Conservation (phyloP, 139 green algal species). For the Coelastrella sp. region DNA sequence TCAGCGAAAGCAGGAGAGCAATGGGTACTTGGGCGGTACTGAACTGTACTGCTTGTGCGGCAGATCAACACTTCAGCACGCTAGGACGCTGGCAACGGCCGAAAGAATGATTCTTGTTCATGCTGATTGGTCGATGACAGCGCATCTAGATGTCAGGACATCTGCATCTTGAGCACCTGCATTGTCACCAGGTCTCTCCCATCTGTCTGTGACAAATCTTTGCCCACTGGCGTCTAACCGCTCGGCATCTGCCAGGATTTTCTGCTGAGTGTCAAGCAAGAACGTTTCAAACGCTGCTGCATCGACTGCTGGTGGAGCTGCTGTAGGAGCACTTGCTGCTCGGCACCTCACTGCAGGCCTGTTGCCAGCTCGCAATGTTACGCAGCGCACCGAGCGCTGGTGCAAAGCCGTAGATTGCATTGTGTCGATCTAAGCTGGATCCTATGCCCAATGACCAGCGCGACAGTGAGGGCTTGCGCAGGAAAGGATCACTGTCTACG, state of each 20-base stretch:
- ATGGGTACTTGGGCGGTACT: too few species aligned
- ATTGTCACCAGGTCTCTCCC: constrained; percentile 67
- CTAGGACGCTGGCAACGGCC: too few species aligned
- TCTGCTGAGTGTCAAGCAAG: constrained; percentile 59
- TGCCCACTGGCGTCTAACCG: constrained; percentile 71
- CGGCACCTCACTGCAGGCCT: neutral
- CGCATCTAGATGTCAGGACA: neutral
- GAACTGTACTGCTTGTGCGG: too few species aligned
- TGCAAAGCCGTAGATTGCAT: neutral
- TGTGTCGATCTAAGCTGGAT: neutral
- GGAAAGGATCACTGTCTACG: too few species aligned
- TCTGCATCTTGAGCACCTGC: constrained; percentile 47
- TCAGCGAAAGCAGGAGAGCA: neutral
- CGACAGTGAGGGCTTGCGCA: too few species aligned
- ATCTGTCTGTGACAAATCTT: constrained; percentile 73
- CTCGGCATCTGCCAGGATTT: constrained; percentile 65
- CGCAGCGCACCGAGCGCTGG: neutral
- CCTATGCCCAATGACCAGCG: neutral
- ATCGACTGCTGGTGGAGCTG: constrained; percentile 1
- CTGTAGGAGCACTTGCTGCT: constrained; percentile 31
- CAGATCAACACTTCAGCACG: too few species aligned
- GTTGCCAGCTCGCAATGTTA: neutral
- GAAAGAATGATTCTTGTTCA: too few species aligned
- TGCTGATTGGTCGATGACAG: neutral
- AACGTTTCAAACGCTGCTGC: constrained; percentile 60